Evolutionary conservation across 352 stramenopile species (phyloP), one percentile per base, ranked within the genome.

Genomic region (Pythium chondricola): DNA sequence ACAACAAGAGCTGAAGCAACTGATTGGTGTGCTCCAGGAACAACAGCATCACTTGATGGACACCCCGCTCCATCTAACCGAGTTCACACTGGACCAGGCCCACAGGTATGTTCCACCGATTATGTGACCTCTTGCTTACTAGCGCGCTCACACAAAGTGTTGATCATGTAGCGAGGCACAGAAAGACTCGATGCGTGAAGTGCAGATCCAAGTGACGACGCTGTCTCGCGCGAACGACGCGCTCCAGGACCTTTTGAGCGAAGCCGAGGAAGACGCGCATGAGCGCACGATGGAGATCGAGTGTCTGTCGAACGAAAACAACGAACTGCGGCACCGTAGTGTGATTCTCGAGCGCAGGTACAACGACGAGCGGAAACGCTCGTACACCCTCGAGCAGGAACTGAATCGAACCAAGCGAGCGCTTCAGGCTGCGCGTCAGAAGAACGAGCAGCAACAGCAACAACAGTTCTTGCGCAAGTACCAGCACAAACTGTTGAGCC

Each of bases 1-100:
- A 58, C 81, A 92, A 38, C 71, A 86, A 41, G 77, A 89, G 45
- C 61, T 92, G n/a, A 92, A 92, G 64, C 75, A 89, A 48, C 67
- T 92, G 40, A 80, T 92, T 17, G 63, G 55, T 10, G 62, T 89
- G 21, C 65, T 92, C 22, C 77, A 87, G 18, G 73, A 88, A 42
- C 81, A 92, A 45, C 78, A 89, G 48, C 77, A 85, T 20, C 75
- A 89, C 39, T 63, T 92, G 40, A 74, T 88, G 55, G 74, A 37
- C 13, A 85, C 86, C 39, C 80, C 76, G 0, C 67, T 71, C 36
- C 74, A 85, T 24, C 74, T 87, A 21, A 70, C 67, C 22, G 79
- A 87, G 45, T 65, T 88, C 31, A 74, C 76, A 39, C 61, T 74
- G 8, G 72, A 84, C 51, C 69, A 62, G 58, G 48, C 67, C 8